Percentiles rank a stretch among this genome's conserved stretches.
Evolutionary conservation across 2,329 filamentous ascomycete genomes (phyloP).

Genomic region (Xylaria digitata): DNA sequence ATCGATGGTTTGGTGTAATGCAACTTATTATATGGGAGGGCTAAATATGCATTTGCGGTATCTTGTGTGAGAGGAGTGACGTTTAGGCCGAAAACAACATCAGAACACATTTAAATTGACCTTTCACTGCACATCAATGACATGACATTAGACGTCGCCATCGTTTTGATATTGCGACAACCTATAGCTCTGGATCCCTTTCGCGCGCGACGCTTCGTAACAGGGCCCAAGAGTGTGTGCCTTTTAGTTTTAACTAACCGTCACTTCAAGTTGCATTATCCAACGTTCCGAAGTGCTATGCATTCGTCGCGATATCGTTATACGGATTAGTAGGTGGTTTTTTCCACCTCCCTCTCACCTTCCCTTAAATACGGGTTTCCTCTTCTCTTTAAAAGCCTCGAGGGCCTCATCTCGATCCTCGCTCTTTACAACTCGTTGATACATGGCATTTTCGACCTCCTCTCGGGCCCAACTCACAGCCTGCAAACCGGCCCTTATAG

Average conservation of each 20-base stretch:
- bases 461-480: constrained; percentile 80
- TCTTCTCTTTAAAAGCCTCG: constrained; percentile 78
- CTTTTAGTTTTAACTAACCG: neutral
- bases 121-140: neutral
- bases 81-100: too few relatives aligned
- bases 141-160: neutral
- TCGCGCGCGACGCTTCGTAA: too few relatives aligned
- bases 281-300: neutral
- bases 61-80: too few relatives aligned
- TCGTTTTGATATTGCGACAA: neutral
- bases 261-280: neutral
- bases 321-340: neutral
- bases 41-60: too few relatives aligned
- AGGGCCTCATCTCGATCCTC: constrained; percentile 91
- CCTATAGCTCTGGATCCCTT: too few relatives aligned
- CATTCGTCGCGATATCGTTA: neutral
- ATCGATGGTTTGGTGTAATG: too few relatives aligned
- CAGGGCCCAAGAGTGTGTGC: neutral
- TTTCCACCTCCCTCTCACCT: constrained; percentile 49
- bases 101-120: neutral
- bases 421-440: constrained; percentile 83
- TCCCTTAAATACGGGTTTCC: constrained; percentile 69
- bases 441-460: constrained; percentile 86
- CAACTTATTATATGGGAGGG: too few relatives aligned
- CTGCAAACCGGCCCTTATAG: constrained; percentile 80